phyloP scores from a whole-genome alignment of 2,329 filamentous ascomycete species.

The Exophiala sp. region DNA sequence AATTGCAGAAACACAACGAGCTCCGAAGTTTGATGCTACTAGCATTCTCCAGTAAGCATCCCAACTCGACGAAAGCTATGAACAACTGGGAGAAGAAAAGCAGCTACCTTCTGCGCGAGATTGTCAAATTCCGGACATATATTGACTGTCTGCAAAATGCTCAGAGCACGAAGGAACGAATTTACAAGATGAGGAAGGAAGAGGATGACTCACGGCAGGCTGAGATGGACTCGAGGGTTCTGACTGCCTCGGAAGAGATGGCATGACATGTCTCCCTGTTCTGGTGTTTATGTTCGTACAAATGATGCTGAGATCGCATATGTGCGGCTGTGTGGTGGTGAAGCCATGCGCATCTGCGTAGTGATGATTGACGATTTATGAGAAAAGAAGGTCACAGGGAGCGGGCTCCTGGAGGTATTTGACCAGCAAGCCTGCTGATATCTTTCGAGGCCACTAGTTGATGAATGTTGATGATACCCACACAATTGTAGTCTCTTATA shows the following conservation, averaged over 20 bases:
- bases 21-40: constrained; percentile 81
- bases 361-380: too few species aligned
- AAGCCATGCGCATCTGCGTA: too few species aligned
- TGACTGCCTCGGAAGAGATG: constrained; percentile 4
- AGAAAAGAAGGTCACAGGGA: too few species aligned
- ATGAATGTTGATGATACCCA: too few species aligned
- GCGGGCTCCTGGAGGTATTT: too few species aligned
- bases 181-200: constrained; percentile 50
- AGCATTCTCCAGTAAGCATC: constrained; percentile 80
- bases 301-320: too few species aligned
- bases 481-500: too few species aligned
- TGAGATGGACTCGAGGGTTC: constrained; percentile 13
- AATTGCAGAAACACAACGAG: constrained; percentile 83
- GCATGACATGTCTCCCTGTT: not conserved
- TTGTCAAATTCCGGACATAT: constrained; percentile 94
- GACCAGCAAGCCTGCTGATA: too few species aligned
- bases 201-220: constrained; percentile 19
- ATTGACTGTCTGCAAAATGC: constrained; percentile 79
- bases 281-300: not conserved
- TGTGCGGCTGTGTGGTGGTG: too few species aligned
- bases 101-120: constrained; percentile 84
- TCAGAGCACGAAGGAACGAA: constrained; percentile 64
- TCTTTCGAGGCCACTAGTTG: too few species aligned
- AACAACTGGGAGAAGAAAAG: constrained; percentile 97
- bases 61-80: constrained; percentile 80